Evolutionary conservation across 129 eudicot species (phyloP).

Genomic region (Pulicaria dysenterica): DNA sequence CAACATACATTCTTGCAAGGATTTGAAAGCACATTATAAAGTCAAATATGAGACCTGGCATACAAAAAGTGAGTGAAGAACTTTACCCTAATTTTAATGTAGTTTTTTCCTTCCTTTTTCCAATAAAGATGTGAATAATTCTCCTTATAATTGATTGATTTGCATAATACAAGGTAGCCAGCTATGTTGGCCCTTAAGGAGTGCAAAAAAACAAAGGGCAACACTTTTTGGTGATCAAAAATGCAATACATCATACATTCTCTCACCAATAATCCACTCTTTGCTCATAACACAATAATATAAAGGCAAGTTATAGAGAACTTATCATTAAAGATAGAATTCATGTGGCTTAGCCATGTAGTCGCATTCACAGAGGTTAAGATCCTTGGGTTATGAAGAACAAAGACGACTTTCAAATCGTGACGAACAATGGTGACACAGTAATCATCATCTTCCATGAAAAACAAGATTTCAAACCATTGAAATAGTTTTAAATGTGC

Average conservation of each 20-base stretch:
- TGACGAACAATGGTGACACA: too few species aligned
- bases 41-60: background rate
- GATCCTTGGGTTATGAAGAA: background rate
- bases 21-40: background rate
- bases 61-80: background rate
- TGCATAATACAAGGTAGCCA: slow-evolving; percentile 34
- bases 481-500: background rate
- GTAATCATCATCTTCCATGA: background rate
- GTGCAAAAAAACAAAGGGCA: slow-evolving; percentile 29
- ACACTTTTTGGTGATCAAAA: slow-evolving; percentile 15
- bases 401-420: too few species aligned
- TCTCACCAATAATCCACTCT: slow-evolving; percentile 29
- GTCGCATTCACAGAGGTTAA: background rate
- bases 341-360: background rate
- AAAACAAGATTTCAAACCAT: background rate
- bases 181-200: slow-evolving; percentile 28
- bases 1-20: background rate
- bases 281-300: slow-evolving; percentile 1
- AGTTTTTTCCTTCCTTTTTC: background rate
- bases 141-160: slow-evolving; percentile 14
- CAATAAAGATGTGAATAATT: slow-evolving; percentile 14
- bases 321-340: background rate
- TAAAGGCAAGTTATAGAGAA: background rate
- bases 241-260: slow-evolving; percentile 19
- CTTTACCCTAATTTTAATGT: background rate